A percentile compares a stretch with the other conserved stretches of the same genome.
These are phyloP conservation scores for Blastobotrys muscicola DNA, from an alignment of 805 yeast species.

Conservation along the genomic window DNA sequence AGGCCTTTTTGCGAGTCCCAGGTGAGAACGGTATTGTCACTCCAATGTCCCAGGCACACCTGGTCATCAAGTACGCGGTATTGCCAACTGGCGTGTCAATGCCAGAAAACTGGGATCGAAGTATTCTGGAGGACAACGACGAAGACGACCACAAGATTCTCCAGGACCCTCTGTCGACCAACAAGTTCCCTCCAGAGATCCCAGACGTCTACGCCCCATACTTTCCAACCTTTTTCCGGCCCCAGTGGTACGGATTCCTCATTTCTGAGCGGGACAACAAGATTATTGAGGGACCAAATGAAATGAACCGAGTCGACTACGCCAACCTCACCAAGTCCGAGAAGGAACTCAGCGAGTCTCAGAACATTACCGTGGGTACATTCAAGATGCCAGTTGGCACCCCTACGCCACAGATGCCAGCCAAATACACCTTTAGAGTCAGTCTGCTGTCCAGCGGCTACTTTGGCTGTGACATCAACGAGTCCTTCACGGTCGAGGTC, in stretches of 20 bases:
- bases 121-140: conserved; percentile 18
- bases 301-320: conserved; percentile 42
- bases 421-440: conserved; percentile 59
- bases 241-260: conserved; percentile 61
- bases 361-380: conserved; percentile 47
- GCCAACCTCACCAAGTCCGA: conserved; percentile 46
- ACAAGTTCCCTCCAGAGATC: conserved; percentile 58
- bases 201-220: conserved; percentile 64
- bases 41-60: conserved; percentile 63
- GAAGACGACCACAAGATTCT: conserved; percentile 35
- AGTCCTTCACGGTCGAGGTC: conserved; percentile 64
- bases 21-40: conserved; percentile 64
- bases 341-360: conserved; percentile 35
- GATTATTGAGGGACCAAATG: conserved; percentile 58
- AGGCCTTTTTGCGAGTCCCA: conserved; percentile 72
- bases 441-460: conserved; percentile 64
- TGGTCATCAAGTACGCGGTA: conserved; percentile 65
- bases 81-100: conserved; percentile 50
- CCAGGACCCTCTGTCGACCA: conserved; percentile 60
- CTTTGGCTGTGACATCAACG: conserved; percentile 72
- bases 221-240: conserved; percentile 49
- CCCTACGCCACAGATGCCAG: conserved; percentile 70
- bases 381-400: conserved; percentile 64
- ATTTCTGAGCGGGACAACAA: conserved; percentile 70
- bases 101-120: conserved; percentile 14